phyloP scores from a whole-genome alignment of 2,329 filamentous ascomycete genomes.

The Aspergillus phoenicis region DNA sequence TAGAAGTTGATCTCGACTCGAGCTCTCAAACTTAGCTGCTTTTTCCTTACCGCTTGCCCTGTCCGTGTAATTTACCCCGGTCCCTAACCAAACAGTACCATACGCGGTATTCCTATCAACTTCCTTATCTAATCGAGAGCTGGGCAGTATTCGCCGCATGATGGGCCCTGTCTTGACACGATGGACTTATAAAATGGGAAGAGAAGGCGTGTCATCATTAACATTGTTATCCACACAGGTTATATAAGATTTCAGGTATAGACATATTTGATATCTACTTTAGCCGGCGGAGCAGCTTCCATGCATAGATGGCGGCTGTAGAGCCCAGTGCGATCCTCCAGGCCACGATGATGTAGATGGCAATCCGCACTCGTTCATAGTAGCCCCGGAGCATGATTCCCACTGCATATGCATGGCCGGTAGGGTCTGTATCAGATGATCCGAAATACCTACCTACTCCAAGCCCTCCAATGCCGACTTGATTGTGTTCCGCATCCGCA shows the following conservation, averaged over 20 bases:
- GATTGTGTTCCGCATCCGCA: slow-evolving; percentile 33
- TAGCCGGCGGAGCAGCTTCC: slow-evolving; percentile 30
- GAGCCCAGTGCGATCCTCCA: slow-evolving; percentile 41
- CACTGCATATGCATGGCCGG: slow-evolving; percentile 40
- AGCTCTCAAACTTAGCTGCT: slow-evolving; percentile 1
- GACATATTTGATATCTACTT: slow-evolving; percentile 1
- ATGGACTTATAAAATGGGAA: not conserved
- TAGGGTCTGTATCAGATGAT: slow-evolving; percentile 25
- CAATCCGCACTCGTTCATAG: slow-evolving; percentile 43
- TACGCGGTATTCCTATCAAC: too few relatives aligned
- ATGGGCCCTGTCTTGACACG: too few relatives aligned
- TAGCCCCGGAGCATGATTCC: slow-evolving; percentile 49
- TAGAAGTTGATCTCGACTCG: not conserved
- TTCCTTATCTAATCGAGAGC: too few relatives aligned
- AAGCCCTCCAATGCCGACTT: slow-evolving; percentile 43
- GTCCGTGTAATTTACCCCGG: not conserved
- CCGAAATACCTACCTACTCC: slow-evolving; percentile 40
- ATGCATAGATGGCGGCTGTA: slow-evolving; percentile 31
- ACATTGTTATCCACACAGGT: not conserved
- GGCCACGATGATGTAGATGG: slow-evolving; percentile 44
- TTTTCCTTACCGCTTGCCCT: slow-evolving; percentile 1
- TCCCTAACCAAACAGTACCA: too few relatives aligned
- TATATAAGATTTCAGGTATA: not conserved
- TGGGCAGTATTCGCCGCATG: too few relatives aligned
- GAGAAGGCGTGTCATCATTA: not conserved